Evolutionary conservation across 2,329 filamentous ascomycete species (phyloP).

Genomic region (Pseudopithomyces maydicus): DNA sequence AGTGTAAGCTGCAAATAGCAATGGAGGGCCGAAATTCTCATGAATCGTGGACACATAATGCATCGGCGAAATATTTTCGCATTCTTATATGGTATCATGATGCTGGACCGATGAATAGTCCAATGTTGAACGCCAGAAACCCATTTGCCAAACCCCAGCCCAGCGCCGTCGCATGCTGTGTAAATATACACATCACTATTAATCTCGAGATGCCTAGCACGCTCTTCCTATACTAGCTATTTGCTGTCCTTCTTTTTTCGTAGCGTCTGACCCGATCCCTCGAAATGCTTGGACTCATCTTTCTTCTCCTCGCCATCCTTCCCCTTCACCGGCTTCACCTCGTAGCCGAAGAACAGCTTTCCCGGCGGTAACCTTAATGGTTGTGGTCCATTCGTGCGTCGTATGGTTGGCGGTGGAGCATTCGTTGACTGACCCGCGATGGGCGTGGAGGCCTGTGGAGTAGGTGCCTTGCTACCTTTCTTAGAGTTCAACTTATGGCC

Average conservation of each 20-base stretch:
- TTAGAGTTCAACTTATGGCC: conserved; percentile 85
- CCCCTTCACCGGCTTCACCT: conserved; percentile 85
- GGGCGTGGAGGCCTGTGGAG: conserved; percentile 65
- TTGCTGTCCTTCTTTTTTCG: conserved; percentile 70
- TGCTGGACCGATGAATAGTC: not conserved
- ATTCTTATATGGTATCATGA: not conserved
- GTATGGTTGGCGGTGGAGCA: conserved; percentile 47
- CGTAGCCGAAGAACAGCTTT: conserved; percentile 96
- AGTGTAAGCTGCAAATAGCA: no score
- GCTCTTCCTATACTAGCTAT: conserved; percentile 16
- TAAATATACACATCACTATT: conserved; percentile 4
- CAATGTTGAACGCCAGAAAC: conserved; percentile 23
- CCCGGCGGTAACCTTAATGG: conserved; percentile 83
- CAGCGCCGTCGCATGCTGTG: conserved; percentile 34
- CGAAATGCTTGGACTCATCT: conserved; percentile 69
- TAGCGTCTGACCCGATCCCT: conserved; percentile 83
- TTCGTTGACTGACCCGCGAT: conserved; percentile 60
- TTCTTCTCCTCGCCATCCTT: conserved; percentile 70
- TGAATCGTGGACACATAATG: no score
- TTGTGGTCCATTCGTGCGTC: conserved; percentile 76
- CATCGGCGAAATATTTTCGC: not conserved
- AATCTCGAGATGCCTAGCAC: not conserved
- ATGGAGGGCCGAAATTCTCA: no score
- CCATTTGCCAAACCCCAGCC: conserved; percentile 11
- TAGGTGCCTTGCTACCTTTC: conserved; percentile 76